phyloP scores from a whole-genome alignment of 1,284 basidiomycete genomes.

The Papiliotrema nemorosa region DNA sequence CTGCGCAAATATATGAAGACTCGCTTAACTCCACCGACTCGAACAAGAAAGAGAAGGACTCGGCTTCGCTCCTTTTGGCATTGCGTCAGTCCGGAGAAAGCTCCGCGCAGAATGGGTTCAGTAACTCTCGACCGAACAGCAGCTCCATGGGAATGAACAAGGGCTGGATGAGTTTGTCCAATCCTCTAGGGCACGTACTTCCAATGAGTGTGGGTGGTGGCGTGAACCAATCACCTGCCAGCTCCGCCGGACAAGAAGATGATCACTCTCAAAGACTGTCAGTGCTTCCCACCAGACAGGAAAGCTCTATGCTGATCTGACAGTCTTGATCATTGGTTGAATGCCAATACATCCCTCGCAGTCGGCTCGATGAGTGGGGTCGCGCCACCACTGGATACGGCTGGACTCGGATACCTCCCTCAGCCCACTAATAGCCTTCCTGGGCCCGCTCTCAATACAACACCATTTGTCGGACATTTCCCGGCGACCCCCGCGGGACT shows the following conservation, averaged over 20 bases:
- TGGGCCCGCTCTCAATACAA: slow-evolving; percentile 1
- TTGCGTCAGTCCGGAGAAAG: slow-evolving; percentile 37
- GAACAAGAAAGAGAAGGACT: slow-evolving; percentile 41
- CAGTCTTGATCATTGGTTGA: slow-evolving; percentile 48
- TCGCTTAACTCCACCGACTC: slow-evolving; percentile 41
- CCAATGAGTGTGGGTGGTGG: slow-evolving; percentile 2
- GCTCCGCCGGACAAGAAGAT: slow-evolving; percentile 32
- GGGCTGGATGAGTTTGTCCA: slow-evolving; percentile 9
- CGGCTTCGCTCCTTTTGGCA: slow-evolving; percentile 41
- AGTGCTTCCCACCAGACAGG: slow-evolving; percentile 3
- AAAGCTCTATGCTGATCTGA: background rate
- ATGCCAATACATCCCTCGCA: slow-evolving; percentile 39
- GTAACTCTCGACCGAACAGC: background rate
- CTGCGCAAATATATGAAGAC: slow-evolving; percentile 44
- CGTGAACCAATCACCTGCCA: slow-evolving; percentile 5
- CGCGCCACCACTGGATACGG: slow-evolving; percentile 10
- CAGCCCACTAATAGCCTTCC: background rate
- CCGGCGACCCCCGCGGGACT: slow-evolving; percentile 2
- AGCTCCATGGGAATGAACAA: slow-evolving; percentile 2
- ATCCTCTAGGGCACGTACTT: slow-evolving; percentile 1
- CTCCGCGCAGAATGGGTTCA: slow-evolving; percentile 5
- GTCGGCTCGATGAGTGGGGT: slow-evolving; percentile 30
- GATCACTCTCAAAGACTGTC: slow-evolving; percentile 46
- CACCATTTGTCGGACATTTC: background rate
- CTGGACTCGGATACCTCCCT: slow-evolving; percentile 1